Conservation (phyloP, 345 rosid genomes). For the Angophora floribunda region DNA sequence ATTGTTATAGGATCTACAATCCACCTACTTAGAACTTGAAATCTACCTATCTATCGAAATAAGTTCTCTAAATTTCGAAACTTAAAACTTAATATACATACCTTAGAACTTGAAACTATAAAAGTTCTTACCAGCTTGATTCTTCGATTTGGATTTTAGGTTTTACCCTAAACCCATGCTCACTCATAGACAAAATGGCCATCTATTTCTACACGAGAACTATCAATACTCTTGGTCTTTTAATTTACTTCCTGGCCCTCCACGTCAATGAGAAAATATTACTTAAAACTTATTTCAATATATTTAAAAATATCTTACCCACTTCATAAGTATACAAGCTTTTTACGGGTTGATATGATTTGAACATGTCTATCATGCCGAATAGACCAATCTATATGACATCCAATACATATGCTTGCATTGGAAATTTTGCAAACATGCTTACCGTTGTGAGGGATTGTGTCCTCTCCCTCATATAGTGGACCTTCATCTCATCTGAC, state of each 20-base stretch:
- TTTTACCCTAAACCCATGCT: neutral
- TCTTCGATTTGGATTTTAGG: too few species aligned
- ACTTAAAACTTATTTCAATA: neutral
- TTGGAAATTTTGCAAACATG: neutral
- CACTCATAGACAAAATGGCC: neutral
- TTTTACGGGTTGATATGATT: neutral
- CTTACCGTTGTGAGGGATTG: neutral
- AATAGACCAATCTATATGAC: neutral
- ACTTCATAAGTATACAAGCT: neutral
- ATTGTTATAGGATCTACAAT: neutral
- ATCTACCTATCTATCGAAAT: too few species aligned
- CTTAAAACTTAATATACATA: accelerated
- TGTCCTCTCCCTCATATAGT: neutral
- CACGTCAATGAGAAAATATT: neutral
- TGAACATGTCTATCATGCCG: neutral
- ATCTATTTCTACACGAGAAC: neutral
- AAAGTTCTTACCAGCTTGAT: accelerated
- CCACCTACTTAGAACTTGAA: neutral
- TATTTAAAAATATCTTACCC: neutral
- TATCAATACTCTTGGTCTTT: neutral
- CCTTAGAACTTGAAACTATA: neutral
- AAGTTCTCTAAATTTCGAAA: too few species aligned
- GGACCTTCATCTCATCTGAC: neutral
- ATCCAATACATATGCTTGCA: neutral
- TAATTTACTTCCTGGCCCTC: neutral